These are phyloP conservation scores for Colletotrichum limetticola DNA, from an alignment of 2,329 filamentous ascomycete genomes.

Conservation along the genomic window DNA sequence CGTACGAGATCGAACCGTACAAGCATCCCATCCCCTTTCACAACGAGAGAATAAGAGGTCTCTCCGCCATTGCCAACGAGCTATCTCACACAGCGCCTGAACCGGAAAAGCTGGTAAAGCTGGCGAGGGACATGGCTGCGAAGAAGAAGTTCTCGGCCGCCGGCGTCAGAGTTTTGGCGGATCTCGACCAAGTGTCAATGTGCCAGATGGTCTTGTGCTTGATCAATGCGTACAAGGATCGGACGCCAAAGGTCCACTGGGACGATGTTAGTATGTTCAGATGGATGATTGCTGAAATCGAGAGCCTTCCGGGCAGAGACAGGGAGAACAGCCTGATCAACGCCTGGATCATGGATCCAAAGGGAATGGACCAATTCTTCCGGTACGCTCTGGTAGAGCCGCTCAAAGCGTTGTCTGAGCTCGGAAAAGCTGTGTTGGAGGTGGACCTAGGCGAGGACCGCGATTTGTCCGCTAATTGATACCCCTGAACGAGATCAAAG, in stretches of 20 bases:
- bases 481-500: not conserved
- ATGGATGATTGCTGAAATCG: conserved; percentile 61
- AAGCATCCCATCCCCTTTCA: conserved; percentile 62
- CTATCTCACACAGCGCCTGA: conserved; percentile 60
- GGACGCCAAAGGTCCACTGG: conserved; percentile 58
- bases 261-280: conserved; percentile 54
- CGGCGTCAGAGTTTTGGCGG: conserved; percentile 32
- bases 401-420: conserved; percentile 55
- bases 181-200: conserved; percentile 63
- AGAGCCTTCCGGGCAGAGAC: conserved; percentile 56
- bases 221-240: conserved; percentile 53
- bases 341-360: conserved; percentile 55
- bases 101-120: conserved; percentile 42
- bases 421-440: conserved; percentile 57
- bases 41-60: conserved; percentile 59
- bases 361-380: conserved; percentile 56
- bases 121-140: conserved; percentile 40
- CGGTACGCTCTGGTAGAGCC: conserved; percentile 59
- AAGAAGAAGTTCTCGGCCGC: conserved; percentile 16
- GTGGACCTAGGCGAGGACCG: conserved; percentile 48
- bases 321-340: conserved; percentile 55
- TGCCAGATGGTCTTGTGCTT: conserved; percentile 64
- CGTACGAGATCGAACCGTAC: conserved; percentile 60
- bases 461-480: conserved; percentile 18
- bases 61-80: conserved; percentile 63